Base-by-base conservation (phyloP, 140 eudicot species). In the Senecio squalidus region DNA sequence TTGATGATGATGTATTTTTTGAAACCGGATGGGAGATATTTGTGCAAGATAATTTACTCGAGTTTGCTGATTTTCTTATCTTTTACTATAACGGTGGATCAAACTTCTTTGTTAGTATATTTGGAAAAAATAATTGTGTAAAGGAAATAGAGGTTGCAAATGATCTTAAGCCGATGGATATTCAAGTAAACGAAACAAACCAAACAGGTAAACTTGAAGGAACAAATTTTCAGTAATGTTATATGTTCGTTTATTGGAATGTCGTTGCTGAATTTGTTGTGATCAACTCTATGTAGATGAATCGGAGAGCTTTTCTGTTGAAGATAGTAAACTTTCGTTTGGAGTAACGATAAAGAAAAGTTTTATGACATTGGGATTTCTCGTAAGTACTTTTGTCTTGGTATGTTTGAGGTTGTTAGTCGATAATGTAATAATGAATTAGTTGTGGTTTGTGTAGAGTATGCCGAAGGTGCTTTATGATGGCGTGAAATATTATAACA, bases 31-130 rank as follows among this genome's bases (percentile, higher is more conserved):
- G 82, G 82, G 67, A 48, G 59, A 39, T 60, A 47, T 76, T 76
- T 45, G 82, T 66, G 62, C 53, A 60, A 61, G 82, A 60, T 34
- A 76, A 76, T 55, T 71, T 67, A 33, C 62, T 76, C 0, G 34
- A 60, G 57, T 56, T 62, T n/a, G 78, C 71, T 14, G 82, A 76
- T 53, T 76, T 76, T 29, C 62, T 76, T n/a, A 50, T 73, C 14
- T 76, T 76, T 23, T 60, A 58, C 60, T 71, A 71, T 26, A 31
- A 56, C 16, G 68, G 82, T 9, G 58, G 67, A 40, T 60, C 74
- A n/a, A 55, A 23, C 0, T 71, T 76, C 36, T 50, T 13, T 50
- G 75, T 72, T 21, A 62, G 34, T 9, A 9, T 66, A 29, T 71
- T 3, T 10, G 75, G 62, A 11, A 60, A 18, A 28, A 72, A 72